Evolutionary conservation across 805 yeast genomes (phyloP).

Genomic region (Barnettozyma botsteinii): DNA sequence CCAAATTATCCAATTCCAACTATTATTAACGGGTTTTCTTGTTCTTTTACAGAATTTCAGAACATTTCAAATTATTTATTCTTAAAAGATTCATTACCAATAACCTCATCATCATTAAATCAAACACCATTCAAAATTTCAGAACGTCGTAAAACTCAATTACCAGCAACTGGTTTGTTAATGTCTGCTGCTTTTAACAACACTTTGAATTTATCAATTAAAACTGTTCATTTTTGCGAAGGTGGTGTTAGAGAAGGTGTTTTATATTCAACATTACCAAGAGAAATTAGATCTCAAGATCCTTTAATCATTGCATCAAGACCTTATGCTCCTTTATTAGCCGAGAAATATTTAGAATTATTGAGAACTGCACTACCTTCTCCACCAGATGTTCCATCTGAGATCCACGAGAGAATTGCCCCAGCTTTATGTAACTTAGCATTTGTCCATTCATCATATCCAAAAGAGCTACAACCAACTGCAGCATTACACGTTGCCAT

Average conservation of each 20-base stretch:
- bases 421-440: slow-evolving; percentile 72
- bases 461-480: slow-evolving; percentile 69
- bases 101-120: background rate
- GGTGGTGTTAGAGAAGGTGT: slow-evolving; percentile 80
- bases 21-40: slow-evolving; percentile 63
- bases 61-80: slow-evolving; percentile 46
- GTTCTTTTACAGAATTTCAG: slow-evolving; percentile 46
- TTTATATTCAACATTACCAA: slow-evolving; percentile 54
- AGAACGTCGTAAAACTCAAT: slow-evolving; percentile 56
- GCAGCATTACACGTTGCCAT: slow-evolving; percentile 70
- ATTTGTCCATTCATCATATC: slow-evolving; percentile 71
- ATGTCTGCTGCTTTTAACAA: slow-evolving; percentile 58
- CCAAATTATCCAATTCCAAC: slow-evolving; percentile 63
- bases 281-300: slow-evolving; percentile 54
- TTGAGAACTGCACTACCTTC: slow-evolving; percentile 52
- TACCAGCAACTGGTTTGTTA: slow-evolving; percentile 64
- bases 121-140: slow-evolving; percentile 46
- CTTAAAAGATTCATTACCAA: slow-evolving; percentile 43
- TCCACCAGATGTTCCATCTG: slow-evolving; percentile 45
- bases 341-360: slow-evolving; percentile 48
- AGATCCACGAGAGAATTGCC: slow-evolving; percentile 52
- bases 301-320: slow-evolving; percentile 64
- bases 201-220: slow-evolving; percentile 40
- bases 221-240: slow-evolving; percentile 62
- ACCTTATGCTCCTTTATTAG: slow-evolving; percentile 66